Evolutionary conservation across 1,284 basidiomycete genomes (phyloP), one percentile per base, ranked within the genome.

Genomic region (Sanghuangporus baumii): DNA sequence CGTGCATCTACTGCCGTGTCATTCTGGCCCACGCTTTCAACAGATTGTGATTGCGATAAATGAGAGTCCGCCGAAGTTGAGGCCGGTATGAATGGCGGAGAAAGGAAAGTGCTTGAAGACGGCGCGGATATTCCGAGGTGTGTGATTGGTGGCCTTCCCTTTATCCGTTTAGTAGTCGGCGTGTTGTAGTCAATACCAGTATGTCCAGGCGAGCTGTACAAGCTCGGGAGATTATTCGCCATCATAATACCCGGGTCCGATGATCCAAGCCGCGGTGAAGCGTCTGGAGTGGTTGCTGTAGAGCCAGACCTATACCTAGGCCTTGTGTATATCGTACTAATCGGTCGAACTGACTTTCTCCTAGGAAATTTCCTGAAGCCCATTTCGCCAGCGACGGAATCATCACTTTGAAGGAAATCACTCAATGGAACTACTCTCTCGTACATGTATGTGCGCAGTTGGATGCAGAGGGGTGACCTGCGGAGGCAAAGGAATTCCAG

Each of bases 401-500:
- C 56, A 2, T 26, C 36, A 16, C 18, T 20, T 71, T 61, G 75
- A 73, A 16, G 67, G 66, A 51, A 78, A 48, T 78, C 73, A 65
- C 85, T 78, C 3, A 89, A 72, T 9, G 74, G 69, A 0, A 79
- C 74, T 1, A 86, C 74, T 66, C 86, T 87, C 70, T 87, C 85
- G 66, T 85, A 82, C 31, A 85, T 78, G 62, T 86, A 82, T 2
- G 83, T 74, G 16, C 86, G 83, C 71, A 91, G 76, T 64, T 89
- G 86, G 12, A 90, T 74, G 59, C 81, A 75, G 16, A 93, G 76
- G 0, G 90, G 88, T 38, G 75, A 85, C 20, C 84, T 81, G 67
- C 83, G 82, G 0, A 86, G 78, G 63, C 83, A 86, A 6, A 89
- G 70, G 59, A 90, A 79, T 69, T 92, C 88, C 47, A 90, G 76